phyloP scores from a whole-genome alignment of 1,284 basidiomycete genomes.

The Cryptococcus sp. region DNA sequence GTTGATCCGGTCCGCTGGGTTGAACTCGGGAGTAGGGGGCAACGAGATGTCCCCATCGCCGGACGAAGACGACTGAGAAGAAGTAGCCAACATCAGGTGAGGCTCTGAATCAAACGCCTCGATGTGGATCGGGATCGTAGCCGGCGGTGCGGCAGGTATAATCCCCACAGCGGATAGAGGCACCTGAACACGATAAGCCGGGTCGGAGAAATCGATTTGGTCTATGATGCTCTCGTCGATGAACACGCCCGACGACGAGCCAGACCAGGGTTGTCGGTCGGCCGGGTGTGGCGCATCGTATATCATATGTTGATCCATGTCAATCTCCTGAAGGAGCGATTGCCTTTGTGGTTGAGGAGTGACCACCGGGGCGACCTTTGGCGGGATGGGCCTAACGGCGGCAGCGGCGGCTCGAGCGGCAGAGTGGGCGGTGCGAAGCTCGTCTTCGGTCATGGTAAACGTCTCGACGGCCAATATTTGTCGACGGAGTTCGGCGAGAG shows the following conservation, averaged over 20 bases:
- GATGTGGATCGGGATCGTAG: conserved; percentile 2
- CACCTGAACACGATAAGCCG: background rate
- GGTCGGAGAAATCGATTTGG: conserved; percentile 18
- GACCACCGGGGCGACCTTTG: background rate
- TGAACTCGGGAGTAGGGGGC: conserved; percentile 31
- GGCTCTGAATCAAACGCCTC: conserved; percentile 10
- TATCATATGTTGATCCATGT: too few relatives aligned
- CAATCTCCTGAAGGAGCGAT: background rate
- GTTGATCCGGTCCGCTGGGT: conserved; percentile 15
- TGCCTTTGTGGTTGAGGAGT: background rate
- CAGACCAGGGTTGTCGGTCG: conserved; percentile 3
- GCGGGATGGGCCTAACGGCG: conserved; percentile 17
- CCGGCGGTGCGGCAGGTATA: background rate
- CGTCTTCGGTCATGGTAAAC: conserved; percentile 61
- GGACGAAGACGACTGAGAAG: conserved; percentile 27
- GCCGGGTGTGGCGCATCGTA: background rate
- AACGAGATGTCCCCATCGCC: conserved; percentile 21
- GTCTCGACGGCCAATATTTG: conserved; percentile 57
- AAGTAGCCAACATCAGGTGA: conserved; percentile 10
- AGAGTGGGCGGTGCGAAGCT: conserved; percentile 49
- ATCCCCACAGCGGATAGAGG: background rate
- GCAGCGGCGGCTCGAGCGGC: conserved; percentile 35
- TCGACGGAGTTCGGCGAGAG: conserved; percentile 58
- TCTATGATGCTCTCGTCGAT: conserved; percentile 18
- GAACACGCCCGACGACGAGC: conserved; percentile 7